Base-by-base conservation (phyloP, 805 yeast species). In the Blastobotrys parvus region DNA sequence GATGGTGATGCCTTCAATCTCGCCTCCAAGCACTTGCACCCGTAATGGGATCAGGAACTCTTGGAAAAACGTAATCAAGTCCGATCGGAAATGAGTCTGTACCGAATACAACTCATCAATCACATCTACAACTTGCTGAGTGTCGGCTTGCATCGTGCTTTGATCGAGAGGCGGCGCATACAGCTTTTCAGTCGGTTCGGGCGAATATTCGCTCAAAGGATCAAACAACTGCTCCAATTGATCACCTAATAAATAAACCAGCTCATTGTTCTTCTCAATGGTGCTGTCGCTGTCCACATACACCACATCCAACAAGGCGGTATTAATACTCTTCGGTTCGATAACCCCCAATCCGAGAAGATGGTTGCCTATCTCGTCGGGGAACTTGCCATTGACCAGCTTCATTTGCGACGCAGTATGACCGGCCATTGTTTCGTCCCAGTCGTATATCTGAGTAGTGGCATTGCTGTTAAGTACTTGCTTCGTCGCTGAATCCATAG, bases 351-450 rank as follows among this genome's bases (percentile, higher is more conserved):
- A 44, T 38, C 74, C 61, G n/a, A 77, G 55, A 7, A 90, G 50
- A 31, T 69, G 64, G 25, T 60, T 52, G 2, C 95, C 92, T 15
- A 83, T 60, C 3, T 74, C 74, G 0, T 57, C 52, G 0, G 94
- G 87, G 0, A 74, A 60, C 42, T 64, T 67, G 2, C 72, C 66
- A 5, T 71, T 67, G 2, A 85, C 63, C 2, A 80, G 63, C 2
- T 54, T 54, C 81, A 89, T 80, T 11, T 64, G 49, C 25, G 82
- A 75, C 0, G 96, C 94, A 21, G 85, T 57, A 7, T 73, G 72
- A 0, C 97, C 97, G 1, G 96, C 95, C 42, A 74, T 71, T 0
- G 90, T 82, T 52, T 86, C 95, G 61, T 90, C 97, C 75, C 79
- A 70, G 58, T 72, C 70, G 48, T 62, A 63, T 13, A 52, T 35